Conservation (phyloP, 208 protist species). For the Trypanosoma platydactyli region DNA sequence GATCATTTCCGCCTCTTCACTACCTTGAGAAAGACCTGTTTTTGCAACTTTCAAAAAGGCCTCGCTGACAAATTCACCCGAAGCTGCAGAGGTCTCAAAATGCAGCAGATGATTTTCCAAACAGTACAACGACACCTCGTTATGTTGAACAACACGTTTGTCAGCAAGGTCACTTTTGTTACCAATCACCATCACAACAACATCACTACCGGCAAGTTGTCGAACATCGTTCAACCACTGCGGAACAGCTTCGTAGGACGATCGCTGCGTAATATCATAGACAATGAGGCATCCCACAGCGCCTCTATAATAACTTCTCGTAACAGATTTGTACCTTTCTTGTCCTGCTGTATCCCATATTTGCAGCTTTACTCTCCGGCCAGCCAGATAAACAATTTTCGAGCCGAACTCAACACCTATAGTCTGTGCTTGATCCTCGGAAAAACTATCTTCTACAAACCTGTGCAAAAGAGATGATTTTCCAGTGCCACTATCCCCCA, state of each 20-base stretch:
- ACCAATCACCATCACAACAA: constrained; percentile 90
- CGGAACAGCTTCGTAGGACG: constrained; percentile 95
- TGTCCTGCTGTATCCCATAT: constrained; percentile 98
- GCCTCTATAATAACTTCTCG: constrained; percentile 95
- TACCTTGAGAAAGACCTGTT: constrained; percentile 30
- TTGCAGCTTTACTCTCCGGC: constrained; percentile 95
- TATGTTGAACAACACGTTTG: constrained; percentile 90
- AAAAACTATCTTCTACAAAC: constrained; percentile 96
- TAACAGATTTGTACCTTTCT: constrained; percentile 98
- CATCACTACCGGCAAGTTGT: constrained; percentile 89
- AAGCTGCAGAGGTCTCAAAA: constrained; percentile 91
- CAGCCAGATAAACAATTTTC: constrained; percentile 90
- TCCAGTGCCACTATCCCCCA: constrained; percentile 89
- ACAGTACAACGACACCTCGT: constrained; percentile 93
- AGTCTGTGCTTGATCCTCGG: constrained; percentile 94
- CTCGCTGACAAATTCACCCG: constrained; percentile 94
- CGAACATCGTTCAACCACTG: constrained; percentile 96
- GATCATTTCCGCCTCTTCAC: constrained; percentile 15
- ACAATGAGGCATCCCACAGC: constrained; percentile 98
- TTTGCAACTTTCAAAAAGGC: constrained; percentile 90
- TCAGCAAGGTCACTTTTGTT: constrained; percentile 93
- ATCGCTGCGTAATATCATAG: constrained; percentile 97
- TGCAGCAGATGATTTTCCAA: constrained; percentile 89
- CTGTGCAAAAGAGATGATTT: constrained; percentile 97
- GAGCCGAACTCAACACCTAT: constrained; percentile 98